Conservation (phyloP, 805 yeast species). For the Metschnikowia lachancei region DNA sequence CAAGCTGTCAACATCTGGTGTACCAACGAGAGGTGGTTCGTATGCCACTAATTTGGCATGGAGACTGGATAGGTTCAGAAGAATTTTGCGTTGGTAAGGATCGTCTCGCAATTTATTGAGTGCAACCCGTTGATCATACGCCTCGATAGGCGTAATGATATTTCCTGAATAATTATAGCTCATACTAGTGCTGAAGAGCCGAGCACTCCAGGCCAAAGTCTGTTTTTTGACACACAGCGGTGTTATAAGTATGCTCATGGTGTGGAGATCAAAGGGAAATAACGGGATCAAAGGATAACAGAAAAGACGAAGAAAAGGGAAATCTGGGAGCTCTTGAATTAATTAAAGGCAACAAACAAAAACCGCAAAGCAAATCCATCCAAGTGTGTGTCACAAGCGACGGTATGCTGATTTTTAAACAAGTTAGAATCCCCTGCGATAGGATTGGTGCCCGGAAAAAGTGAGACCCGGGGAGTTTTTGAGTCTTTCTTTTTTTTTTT, state of each 20-base stretch:
- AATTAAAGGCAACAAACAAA: neutral
- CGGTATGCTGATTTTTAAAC: neutral
- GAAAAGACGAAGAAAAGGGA: neutral
- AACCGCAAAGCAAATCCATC: neutral
- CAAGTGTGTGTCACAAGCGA: neutral
- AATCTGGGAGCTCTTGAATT: neutral
- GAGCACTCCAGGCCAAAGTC: neutral
- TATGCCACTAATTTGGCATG: conserved; percentile 56
- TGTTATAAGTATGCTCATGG: conserved; percentile 7
- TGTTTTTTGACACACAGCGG: neutral
- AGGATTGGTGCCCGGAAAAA: conserved; percentile 4
- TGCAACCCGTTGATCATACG: conserved; percentile 49
- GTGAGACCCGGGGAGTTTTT: neutral
- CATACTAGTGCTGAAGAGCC: neutral
- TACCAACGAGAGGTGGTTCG: conserved; percentile 56
- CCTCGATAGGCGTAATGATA: conserved; percentile 43
- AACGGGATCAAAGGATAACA: neutral
- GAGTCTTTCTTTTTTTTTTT: conserved; percentile 1
- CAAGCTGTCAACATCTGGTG: conserved; percentile 52
- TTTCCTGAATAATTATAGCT: neutral
- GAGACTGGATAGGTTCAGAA: conserved; percentile 57
- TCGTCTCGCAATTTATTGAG: conserved; percentile 63
- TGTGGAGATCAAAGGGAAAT: neutral
- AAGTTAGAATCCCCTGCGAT: conserved; percentile 3
- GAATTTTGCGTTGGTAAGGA: conserved; percentile 73